A percentile compares a stretch with the other conserved stretches of the same genome.
phyloP scores from a whole-genome alignment of 2,329 filamentous ascomycete genomes.

The Bipolaris sorokiniana region DNA sequence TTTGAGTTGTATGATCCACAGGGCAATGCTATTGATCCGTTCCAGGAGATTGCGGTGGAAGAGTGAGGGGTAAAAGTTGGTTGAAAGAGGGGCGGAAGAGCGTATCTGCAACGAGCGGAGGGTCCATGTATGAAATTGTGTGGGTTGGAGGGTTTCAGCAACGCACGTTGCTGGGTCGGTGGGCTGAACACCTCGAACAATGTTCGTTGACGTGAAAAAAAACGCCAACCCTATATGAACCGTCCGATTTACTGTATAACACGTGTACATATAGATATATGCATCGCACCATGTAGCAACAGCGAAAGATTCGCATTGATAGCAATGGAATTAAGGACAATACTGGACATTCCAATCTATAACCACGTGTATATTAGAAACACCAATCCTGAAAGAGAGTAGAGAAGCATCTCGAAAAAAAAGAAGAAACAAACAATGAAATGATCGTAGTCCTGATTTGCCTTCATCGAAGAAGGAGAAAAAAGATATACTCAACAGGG shows the following conservation, averaged over 20 bases:
- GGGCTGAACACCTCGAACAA: neutral
- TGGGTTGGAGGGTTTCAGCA: neutral
- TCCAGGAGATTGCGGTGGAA: conserved; percentile 51
- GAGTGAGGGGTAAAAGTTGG: conserved; percentile 14
- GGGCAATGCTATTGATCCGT: conserved; percentile 65
- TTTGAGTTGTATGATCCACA: conserved; percentile 77
- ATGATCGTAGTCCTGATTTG: neutral
- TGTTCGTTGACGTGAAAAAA: neutral
- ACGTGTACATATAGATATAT: conserved; percentile 25
- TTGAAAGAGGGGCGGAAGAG: neutral
- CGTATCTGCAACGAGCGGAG: too few species aligned
- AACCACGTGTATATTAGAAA: neutral
- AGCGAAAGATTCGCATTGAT: neutral
- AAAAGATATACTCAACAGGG: conserved; percentile 8
- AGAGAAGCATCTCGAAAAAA: neutral
- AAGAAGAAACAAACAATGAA: neutral
- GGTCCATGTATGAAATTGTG: neutral
- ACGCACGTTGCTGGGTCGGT: neutral
- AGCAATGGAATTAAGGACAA: neutral
- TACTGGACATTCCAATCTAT: conserved; percentile 2
- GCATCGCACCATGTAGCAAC: conserved; percentile 16
- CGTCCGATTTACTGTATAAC: conserved; percentile 14
- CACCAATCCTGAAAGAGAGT: neutral
- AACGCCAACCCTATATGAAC: neutral
- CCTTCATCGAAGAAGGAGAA: neutral